A percentile compares a stretch with the other conserved stretches of the same genome.
These are phyloP conservation scores for Blumeriella jaapii DNA, from an alignment of 2,329 filamentous ascomycete species.

Conservation along the genomic window DNA sequence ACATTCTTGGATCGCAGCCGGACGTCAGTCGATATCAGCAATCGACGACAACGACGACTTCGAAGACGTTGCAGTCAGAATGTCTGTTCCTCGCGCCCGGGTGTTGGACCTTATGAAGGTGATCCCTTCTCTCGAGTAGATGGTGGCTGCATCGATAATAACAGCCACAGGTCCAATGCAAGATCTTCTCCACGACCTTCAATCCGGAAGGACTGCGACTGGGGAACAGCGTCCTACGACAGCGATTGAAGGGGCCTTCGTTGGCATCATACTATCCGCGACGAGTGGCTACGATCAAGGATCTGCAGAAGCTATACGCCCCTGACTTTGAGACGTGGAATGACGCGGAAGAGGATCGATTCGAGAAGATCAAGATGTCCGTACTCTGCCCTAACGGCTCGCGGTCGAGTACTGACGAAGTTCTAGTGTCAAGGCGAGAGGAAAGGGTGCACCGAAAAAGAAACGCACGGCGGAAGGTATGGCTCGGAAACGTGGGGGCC, in stretches of 20 bases:
- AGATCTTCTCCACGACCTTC: constrained; percentile 81
- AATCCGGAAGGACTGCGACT: constrained; percentile 75
- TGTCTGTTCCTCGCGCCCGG: constrained; percentile 51
- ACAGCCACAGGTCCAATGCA: constrained; percentile 65
- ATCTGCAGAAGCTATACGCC: constrained; percentile 50
- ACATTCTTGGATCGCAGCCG: constrained; percentile 6
- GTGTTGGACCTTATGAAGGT: constrained; percentile 72
- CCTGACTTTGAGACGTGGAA: constrained; percentile 40
- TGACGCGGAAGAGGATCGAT: constrained; percentile 66
- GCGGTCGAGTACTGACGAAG: constrained; percentile 19
- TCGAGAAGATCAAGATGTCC: constrained; percentile 61
- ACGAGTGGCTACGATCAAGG: constrained; percentile 48
- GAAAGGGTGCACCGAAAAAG: constrained; percentile 85
- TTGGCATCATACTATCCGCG: constrained; percentile 84
- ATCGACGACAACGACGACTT: constrained; percentile 9
- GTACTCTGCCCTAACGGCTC: neutral
- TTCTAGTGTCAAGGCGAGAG: constrained; percentile 59
- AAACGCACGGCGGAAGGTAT: constrained; percentile 49
- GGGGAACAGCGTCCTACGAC: constrained; percentile 85
- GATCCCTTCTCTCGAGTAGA: constrained; percentile 10
- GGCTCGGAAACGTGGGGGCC: constrained; percentile 6
- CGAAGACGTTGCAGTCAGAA: constrained; percentile 23
- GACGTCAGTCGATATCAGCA: too few relatives aligned
- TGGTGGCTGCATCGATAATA: neutral
- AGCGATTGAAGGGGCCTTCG: constrained; percentile 73